phyloP scores from a whole-genome alignment of 441 rosid species.

The Eruca vesicaria region DNA sequence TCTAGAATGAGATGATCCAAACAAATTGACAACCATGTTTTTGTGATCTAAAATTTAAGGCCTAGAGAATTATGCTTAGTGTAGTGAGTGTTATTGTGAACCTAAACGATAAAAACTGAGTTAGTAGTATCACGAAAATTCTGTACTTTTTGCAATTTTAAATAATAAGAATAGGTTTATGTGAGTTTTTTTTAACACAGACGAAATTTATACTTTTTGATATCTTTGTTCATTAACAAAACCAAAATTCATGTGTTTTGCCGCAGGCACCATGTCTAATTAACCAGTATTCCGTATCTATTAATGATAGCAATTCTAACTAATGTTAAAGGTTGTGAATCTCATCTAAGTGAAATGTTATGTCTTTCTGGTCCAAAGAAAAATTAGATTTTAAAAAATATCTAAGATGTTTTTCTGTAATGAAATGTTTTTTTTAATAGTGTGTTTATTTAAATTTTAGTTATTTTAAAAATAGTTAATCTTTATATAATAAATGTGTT shows the following conservation, averaged over 20 bases:
- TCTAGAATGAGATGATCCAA: not conserved
- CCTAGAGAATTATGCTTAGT: too few species aligned
- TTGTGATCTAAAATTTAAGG: too few species aligned
- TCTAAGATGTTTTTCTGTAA: too few species aligned
- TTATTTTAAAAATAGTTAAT: too few species aligned
- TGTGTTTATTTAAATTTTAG: too few species aligned
- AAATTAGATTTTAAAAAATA: too few species aligned
- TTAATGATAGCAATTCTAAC: too few species aligned
- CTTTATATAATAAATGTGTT: too few species aligned
- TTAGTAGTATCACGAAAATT: not conserved
- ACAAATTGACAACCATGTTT: not conserved
- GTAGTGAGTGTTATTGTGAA: not conserved
- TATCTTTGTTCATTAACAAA: not conserved
- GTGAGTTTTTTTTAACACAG: not conserved
- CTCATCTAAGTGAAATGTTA: too few species aligned
- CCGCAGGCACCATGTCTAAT: not conserved
- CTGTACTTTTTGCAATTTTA: not conserved
- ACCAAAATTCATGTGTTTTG: not conserved
- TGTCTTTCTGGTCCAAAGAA: too few species aligned
- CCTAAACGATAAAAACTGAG: not conserved
- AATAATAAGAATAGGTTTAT: not conserved
- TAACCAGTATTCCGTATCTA: not conserved
- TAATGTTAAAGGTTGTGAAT: too few species aligned
- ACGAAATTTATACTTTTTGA: not conserved
- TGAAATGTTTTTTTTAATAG: too few species aligned